Base-by-base conservation (phyloP, 106 monocot genomes). In the Acanthochlamys bracteata region DNA sequence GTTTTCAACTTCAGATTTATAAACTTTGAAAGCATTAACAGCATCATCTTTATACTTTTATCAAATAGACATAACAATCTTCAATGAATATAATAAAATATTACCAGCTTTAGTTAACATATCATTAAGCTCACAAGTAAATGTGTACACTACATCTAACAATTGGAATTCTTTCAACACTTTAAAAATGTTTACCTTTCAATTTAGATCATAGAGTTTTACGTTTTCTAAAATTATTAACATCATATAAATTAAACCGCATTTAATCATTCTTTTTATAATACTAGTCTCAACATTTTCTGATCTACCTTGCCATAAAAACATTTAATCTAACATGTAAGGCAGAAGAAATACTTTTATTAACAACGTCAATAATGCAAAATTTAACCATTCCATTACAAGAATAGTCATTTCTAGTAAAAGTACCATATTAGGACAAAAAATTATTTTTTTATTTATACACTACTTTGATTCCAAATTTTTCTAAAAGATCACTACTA, bases 31-130 rank as follows among this genome's bases (percentile, higher is more conserved):
- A n/a, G 11, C 19, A 54, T 39, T 11, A 0, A 66, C 4, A 17
- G n/a, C 27, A 0, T 66, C 16, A 53, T 51, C 20, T 20, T 66
- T 66, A 33, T 66, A 25, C 49, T n/a, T 66, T 13, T 15, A 66
- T 7, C 17, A 66, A 20, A 39, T 53, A 66, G 1, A 66, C 0
- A 54, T 66, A 65, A 25, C 46, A 49, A 11, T 65, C 65, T 53
- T 66, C 66, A 17, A 53, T 66, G 53, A 66, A 66, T 0, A 19
- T 53, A 19, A 66, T 66, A 39, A 66, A 66, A 39, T 66, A 52
- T 54, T n/a, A 46, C 11, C 17, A 9, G 1, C 12, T 25, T 4
- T 47, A 52, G 26, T 16, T 27, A 25, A 0, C 16, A 11, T 39
- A 66, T 10, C 33, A 57, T 25, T 12, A 0, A 33, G 26, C 0